Conservation (phyloP, 495 filamentous ascomycete species). For the Tricharina praecox region DNA sequence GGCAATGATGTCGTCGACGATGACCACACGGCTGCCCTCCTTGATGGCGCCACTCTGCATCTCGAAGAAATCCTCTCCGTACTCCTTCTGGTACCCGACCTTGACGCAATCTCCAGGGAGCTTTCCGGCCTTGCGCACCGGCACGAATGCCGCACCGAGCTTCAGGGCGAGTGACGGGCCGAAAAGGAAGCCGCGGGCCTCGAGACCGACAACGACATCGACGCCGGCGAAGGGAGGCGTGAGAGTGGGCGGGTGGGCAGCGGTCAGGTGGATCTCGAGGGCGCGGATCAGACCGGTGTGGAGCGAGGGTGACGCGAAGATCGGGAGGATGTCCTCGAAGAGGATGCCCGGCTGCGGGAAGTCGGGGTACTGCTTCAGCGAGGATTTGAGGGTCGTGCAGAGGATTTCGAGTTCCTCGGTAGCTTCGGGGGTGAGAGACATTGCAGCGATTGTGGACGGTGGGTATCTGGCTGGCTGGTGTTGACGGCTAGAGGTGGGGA, state of each 20-base stretch:
- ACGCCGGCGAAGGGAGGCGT: conserved; percentile 40
- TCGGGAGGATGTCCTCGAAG: conserved; percentile 96
- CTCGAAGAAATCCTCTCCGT: conserved; percentile 90
- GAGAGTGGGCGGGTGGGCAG: conserved; percentile 31
- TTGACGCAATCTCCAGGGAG: conserved; percentile 74
- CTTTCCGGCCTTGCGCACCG: conserved; percentile 92
- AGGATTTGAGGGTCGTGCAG: conserved; percentile 31
- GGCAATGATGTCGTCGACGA: conserved; percentile 96
- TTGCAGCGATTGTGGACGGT: conserved; percentile 1
- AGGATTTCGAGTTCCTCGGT: conserved; percentile 19
- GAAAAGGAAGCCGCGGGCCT: conserved; percentile 90
- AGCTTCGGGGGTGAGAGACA: conserved; percentile 1
- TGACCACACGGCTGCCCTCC: conserved; percentile 70
- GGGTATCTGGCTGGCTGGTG: background rate
- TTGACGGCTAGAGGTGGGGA: too few relatives aligned
- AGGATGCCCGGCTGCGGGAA: conserved; percentile 88
- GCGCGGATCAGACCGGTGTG: conserved; percentile 68
- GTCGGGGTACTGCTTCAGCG: conserved; percentile 67
- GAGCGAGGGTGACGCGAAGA: conserved; percentile 65
- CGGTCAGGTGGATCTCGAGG: conserved; percentile 64
- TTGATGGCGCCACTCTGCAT: conserved; percentile 77
- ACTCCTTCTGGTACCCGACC: conserved; percentile 83
- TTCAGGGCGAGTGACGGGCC: conserved; percentile 77
- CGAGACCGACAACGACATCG: conserved; percentile 83
- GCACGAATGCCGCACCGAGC: conserved; percentile 77